Base-by-base conservation (phyloP, 192 early-diverging fungal species). In the Gonapodya prolifera region DNA sequence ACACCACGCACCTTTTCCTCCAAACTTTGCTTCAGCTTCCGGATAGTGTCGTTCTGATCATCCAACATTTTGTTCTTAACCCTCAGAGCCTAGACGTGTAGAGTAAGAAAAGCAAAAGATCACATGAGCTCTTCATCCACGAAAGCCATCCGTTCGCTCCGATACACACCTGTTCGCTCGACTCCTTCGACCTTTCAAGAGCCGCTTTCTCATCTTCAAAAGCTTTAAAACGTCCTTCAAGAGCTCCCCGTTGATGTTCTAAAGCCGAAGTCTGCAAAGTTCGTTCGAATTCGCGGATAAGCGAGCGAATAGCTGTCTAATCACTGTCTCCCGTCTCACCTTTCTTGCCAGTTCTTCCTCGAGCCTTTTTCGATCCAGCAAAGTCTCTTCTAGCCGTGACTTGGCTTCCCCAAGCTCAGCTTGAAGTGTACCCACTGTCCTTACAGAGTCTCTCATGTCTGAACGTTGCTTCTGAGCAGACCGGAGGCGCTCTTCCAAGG, bases 41-140 rank as follows among this genome's bases (percentile, higher is more conserved):
- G 35, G 33, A 89, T 89, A 0, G 87, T 88, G 17, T 83, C 81
- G 35, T 84, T 86, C 77, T 89, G 87, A 77, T 89, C 87, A 34
- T 89, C 86, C 8, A 89, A 79, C 87, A 89, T 89, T 70, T 85
- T 86, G 75, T 82, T 80, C 75, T 89, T 89, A 1, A 89, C 80
- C 28, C 82, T 81, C 2, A 89, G 2, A 29, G 82, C 80, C 81
- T 86, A 32, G 45, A 8, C 8, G 8, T 23, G 45, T 61, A 8
- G 45, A 61, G n/a, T n/a, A n/a, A n/a, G 0, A 1, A 70, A 1
- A 75, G 34, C 1, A 1, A 1, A 32, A 75, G 34, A 2, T 75
- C 1, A 1, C 0, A 29, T 0, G 31, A 0, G 1, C n/a, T 75
- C 31, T 1, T n/a, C 31, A 75, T 32, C 36, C 34, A 61, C 8